Evolutionary conservation across 768 basidiomycete genomes (phyloP).

Genomic region (Podaxis sp.): DNA sequence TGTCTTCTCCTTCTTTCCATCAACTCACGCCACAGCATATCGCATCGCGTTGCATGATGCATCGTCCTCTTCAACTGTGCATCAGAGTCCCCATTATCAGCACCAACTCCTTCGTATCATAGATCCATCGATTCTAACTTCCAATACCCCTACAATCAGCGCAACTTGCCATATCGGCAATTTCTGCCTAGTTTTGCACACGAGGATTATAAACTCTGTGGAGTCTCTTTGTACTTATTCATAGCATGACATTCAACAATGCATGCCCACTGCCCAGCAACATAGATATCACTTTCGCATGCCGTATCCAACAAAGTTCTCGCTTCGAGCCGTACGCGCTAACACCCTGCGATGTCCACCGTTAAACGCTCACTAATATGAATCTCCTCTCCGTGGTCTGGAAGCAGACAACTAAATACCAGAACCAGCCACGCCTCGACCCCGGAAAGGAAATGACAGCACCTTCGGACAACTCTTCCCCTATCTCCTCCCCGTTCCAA

Average conservation of each 20-base stretch:
- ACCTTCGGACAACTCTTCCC: neutral
- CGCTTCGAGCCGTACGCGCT: neutral
- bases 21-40: neutral
- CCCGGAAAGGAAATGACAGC: neutral
- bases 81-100: neutral
- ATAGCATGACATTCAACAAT: neutral
- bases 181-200: neutral
- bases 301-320: neutral
- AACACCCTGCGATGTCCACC: neutral
- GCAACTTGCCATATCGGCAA: neutral
- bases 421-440: neutral
- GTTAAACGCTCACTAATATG: neutral
- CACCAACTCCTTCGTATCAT: neutral
- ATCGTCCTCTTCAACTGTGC: neutral
- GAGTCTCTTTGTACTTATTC: neutral
- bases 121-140: neutral
- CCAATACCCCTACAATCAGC: neutral
- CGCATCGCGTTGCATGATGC: neutral
- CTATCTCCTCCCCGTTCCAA: neutral
- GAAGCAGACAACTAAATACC: neutral
- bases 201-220: slow-evolving; percentile 1
- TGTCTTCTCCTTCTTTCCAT: neutral
- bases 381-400: neutral
- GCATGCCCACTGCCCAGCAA: neutral
- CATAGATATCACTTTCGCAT: neutral